Base-by-base conservation (phyloP, 2,329 filamentous ascomycete species). In the Fusarium newnesense region DNA sequence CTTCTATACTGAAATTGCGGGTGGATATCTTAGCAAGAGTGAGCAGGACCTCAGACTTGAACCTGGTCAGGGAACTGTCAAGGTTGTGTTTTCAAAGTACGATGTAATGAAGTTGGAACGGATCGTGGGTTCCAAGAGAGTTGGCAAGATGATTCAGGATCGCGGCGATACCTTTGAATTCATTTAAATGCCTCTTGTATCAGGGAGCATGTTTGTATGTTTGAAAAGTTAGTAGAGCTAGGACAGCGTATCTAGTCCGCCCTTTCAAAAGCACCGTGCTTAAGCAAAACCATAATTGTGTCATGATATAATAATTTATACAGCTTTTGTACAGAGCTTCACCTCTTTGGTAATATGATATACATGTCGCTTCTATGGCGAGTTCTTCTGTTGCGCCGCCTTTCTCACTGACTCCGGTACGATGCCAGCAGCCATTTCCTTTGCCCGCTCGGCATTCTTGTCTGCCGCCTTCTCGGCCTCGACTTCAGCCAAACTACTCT, bases 151-250 rank as follows among this genome's bases (percentile, higher is more conserved):
- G 94, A 85, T 98, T 64, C 89, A 87, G 70, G 94, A 97, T 76
- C 91, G 90, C 79, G 92, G 91, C 7, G 96, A 98, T 88, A 96
- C 94, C 2, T 99, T 98, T 88, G 95, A 97, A 80, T 98, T 98
- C 87, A 87, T 97, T 69, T 97, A 89, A 79, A 71, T 69, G 42
- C 30, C 36, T 58, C 24, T 65, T 42, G 39, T 57, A 24, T 57
- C n/a, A 34, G 58, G 63, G 61, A 50, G 47, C 28, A 50, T 49
- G 21, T 24, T 32, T 18, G 57, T 39, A 64, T 36, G 34, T 57
- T 43, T 42, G 67, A 68, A 68, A 59, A 54, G 57, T 59, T 43
- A 19, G 18, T 56, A 53, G 47, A 62, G 18, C 34, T 36, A 34
- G 56, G 54, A 44, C 44, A 58, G 39, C 39, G 28, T 47, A 42